A percentile compares a stretch with the other conserved stretches of the same genome.
Conservation (phyloP, 2,329 filamentous ascomycete species). For the Penicillium vulpinum region DNA sequence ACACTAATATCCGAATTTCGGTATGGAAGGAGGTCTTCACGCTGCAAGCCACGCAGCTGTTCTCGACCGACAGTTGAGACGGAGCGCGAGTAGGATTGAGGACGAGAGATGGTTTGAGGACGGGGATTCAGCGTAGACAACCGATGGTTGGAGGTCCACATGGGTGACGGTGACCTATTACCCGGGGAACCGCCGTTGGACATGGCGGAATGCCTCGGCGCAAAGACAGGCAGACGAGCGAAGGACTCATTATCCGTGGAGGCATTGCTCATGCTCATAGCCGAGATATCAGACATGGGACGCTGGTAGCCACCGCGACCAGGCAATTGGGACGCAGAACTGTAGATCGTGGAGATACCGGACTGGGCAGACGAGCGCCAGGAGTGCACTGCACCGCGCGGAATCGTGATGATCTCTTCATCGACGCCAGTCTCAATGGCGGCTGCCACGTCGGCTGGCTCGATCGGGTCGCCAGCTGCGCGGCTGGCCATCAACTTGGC, state of each 20-base stretch:
- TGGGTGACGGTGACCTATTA: conserved; percentile 13
- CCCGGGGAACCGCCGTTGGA: conserved; percentile 11
- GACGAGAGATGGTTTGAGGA: conserved; percentile 6
- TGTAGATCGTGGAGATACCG: conserved; percentile 34
- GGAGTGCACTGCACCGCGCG: conserved; percentile 35
- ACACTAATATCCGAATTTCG: conserved; percentile 41
- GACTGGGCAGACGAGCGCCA: conserved; percentile 39
- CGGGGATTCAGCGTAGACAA: conserved; percentile 14
- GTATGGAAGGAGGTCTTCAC: conserved; percentile 38
- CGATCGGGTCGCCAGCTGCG: conserved; percentile 22
- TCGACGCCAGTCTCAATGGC: conserved; percentile 31
- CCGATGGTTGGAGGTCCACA: conserved; percentile 18
- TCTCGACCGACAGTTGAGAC: conserved; percentile 33
- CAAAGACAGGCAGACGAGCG: conserved; percentile 36
- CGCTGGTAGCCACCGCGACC: conserved; percentile 17
- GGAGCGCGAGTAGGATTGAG: conserved; percentile 22
- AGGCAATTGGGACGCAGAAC: conserved; percentile 21
- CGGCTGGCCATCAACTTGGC: conserved; percentile 36
- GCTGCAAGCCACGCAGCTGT: conserved; percentile 34
- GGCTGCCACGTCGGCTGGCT: conserved; percentile 28
- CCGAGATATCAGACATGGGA: conserved; percentile 29
- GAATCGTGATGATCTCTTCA: conserved; percentile 40
- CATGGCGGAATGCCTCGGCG: conserved; percentile 27
- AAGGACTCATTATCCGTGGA: conserved; percentile 35
- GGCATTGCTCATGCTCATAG: conserved; percentile 30